Evolutionary conservation across 2,329 filamentous ascomycete genomes (phyloP).

Genomic region (Aspergillus jensenii): DNA sequence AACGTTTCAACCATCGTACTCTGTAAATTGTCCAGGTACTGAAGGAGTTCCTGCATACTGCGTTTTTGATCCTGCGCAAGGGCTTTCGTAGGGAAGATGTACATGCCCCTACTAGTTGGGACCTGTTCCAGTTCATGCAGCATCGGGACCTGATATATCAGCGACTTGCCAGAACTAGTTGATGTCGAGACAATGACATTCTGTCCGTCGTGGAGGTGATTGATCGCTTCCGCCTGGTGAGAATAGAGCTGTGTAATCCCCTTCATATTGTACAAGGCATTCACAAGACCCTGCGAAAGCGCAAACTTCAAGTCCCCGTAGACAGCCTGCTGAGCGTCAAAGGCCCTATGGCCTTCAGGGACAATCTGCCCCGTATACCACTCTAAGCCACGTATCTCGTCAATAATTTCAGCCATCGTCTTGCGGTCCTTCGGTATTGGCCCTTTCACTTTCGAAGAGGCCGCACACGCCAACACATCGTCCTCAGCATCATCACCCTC

Average conservation of each 20-base stretch:
- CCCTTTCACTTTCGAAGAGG: slow-evolving; percentile 56
- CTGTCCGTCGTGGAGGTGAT: slow-evolving; percentile 75
- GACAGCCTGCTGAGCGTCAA: slow-evolving; percentile 78
- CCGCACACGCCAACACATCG: slow-evolving; percentile 9
- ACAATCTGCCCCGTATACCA: slow-evolving; percentile 95
- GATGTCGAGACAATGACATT: slow-evolving; percentile 93
- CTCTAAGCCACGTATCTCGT: slow-evolving; percentile 74
- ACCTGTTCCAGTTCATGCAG: slow-evolving; percentile 82
- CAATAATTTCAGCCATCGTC: slow-evolving; percentile 77
- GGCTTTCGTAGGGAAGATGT: slow-evolving; percentile 97
- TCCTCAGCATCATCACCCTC: slow-evolving; percentile 28
- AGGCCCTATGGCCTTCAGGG: slow-evolving; percentile 85
- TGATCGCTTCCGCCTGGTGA: slow-evolving; percentile 92
- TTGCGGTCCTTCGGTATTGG: slow-evolving; percentile 79
- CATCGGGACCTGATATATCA: slow-evolving; percentile 97
- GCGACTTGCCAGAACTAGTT: slow-evolving; percentile 92
- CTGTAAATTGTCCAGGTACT: slow-evolving; percentile 75
- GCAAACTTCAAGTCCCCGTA: slow-evolving; percentile 83
- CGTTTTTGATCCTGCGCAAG: slow-evolving; percentile 90
- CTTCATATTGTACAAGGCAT: slow-evolving; percentile 89
- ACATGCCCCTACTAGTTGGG: slow-evolving; percentile 78
- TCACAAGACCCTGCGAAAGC: slow-evolving; percentile 88
- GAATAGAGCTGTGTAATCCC: slow-evolving; percentile 83
- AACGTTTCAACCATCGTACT: slow-evolving; percentile 84
- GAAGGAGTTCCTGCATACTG: slow-evolving; percentile 80